Evolutionary conservation across 202 grass and related monocot species (phyloP).

Genomic region (Dendrocalamus latiflorus): DNA sequence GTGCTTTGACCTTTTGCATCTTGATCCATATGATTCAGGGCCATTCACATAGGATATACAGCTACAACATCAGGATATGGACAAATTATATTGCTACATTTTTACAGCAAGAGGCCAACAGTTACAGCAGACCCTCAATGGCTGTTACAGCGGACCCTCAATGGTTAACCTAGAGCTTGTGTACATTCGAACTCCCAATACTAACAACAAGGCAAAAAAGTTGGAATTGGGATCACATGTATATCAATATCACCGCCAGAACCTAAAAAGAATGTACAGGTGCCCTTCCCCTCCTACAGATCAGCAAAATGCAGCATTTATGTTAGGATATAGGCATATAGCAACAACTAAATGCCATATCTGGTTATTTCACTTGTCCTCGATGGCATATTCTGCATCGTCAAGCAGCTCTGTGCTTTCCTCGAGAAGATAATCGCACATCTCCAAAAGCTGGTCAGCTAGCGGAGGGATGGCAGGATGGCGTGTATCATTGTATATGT

Average conservation of each 20-base stretch:
- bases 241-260: slow-evolving; percentile 4
- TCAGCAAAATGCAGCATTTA: slow-evolving; percentile 38
- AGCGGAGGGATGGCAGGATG: slow-evolving; percentile 82
- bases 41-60: background rate
- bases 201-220: slow-evolving; percentile 17
- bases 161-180: slow-evolving; percentile 38
- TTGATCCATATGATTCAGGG: background rate
- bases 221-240: slow-evolving; percentile 21
- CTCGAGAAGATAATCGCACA: slow-evolving; percentile 52
- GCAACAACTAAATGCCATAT: slow-evolving; percentile 13
- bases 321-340: slow-evolving; percentile 30
- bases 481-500: slow-evolving; percentile 58
- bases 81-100: slow-evolving; percentile 36
- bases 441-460: slow-evolving; percentile 56
- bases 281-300: slow-evolving; percentile 1
- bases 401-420: slow-evolving; percentile 31
- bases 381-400: slow-evolving; percentile 58
- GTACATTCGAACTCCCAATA: background rate
- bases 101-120: slow-evolving; percentile 46
- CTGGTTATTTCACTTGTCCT: no score
- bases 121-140: no score
- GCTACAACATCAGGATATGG: slow-evolving; percentile 18
- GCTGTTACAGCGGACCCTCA: background rate
- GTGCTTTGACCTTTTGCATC: slow-evolving; percentile 3
- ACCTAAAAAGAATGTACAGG: slow-evolving; percentile 39